Percentiles rank a stretch among this genome's conserved stretches.
Conservation (phyloP, 225 moss, liverwort and hornwort species). For the Physcomitrellopsis africana region DNA sequence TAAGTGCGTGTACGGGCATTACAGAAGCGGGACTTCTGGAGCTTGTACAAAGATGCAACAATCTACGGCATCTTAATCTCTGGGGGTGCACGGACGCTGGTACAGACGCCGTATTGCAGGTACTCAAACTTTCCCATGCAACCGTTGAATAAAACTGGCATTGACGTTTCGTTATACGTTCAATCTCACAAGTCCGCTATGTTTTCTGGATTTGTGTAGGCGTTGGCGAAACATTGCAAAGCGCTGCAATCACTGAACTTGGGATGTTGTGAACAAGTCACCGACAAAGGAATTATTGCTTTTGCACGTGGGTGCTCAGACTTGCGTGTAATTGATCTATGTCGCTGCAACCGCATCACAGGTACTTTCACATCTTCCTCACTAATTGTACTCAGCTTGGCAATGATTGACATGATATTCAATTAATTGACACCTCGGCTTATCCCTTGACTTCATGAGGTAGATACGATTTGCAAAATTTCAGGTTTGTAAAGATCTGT, state of each 20-base stretch:
- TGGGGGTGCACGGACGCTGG: slow-evolving; percentile 81
- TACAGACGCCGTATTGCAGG: slow-evolving; percentile 72
- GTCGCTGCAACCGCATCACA: slow-evolving; percentile 84
- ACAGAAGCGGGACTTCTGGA: slow-evolving; percentile 74
- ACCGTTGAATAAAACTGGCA: slow-evolving; percentile 3
- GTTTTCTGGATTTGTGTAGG: slow-evolving; percentile 44
- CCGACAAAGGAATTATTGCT: slow-evolving; percentile 75
- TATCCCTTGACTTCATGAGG: neutral
- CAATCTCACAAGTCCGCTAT: neutral
- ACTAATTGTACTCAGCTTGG: too few relatives aligned
- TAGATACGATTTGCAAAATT: neutral
- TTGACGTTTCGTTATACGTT: slow-evolving; percentile 10
- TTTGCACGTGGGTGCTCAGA: slow-evolving; percentile 76
- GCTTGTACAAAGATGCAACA: slow-evolving; percentile 69
- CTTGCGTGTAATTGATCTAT: slow-evolving; percentile 82
- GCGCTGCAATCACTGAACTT: slow-evolving; percentile 83
- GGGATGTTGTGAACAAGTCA: slow-evolving; percentile 76
- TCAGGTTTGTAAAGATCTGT: neutral
- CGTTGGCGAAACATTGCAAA: slow-evolving; percentile 73
- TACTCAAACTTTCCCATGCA: slow-evolving; percentile 25
- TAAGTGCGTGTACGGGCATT: slow-evolving; percentile 75
- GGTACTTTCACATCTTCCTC: slow-evolving; percentile 35
- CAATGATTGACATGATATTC: too few relatives aligned
- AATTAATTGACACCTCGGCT: neutral
- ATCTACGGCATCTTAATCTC: slow-evolving; percentile 80